These are phyloP conservation scores for Boletus patriciae DNA, from an alignment of 768 basidiomycete species.

Conservation along the genomic window DNA sequence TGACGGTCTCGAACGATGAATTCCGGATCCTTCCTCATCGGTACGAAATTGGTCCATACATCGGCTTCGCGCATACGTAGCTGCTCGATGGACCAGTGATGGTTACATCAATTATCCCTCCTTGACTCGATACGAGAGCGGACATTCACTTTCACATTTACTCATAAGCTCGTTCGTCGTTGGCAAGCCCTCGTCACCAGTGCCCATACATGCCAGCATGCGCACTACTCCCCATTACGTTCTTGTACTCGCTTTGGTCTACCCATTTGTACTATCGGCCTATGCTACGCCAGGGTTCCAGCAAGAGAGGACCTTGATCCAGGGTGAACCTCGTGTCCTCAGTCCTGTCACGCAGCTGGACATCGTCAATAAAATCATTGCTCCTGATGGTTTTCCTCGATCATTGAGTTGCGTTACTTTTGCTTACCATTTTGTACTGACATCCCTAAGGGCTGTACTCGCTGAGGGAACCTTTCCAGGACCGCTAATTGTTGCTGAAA, in stretches of 20 bases:
- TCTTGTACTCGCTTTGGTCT: constrained; percentile 2
- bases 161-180: background rate
- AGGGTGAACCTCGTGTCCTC: constrained; percentile 4
- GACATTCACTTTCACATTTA: background rate
- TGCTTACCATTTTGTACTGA: background rate
- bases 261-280: background rate
- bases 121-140: background rate
- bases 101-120: background rate
- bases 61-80: background rate
- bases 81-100: background rate
- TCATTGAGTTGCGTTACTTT: constrained; percentile 31
- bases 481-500: constrained; percentile 42
- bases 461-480: constrained; percentile 46
- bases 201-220: constrained; percentile 5
- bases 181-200: background rate
- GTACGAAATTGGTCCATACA: background rate
- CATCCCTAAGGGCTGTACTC: constrained; percentile 37
- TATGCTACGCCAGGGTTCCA: background rate
- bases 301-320: background rate
- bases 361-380: constrained; percentile 42
- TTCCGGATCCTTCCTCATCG: background rate
- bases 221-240: background rate
- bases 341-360: constrained; percentile 32
- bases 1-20: background rate
- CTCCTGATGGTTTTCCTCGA: constrained; percentile 49